These are phyloP conservation scores for Pulicaria dysenterica DNA, from an alignment of 129 eudicot genomes.

Conservation along the genomic window DNA sequence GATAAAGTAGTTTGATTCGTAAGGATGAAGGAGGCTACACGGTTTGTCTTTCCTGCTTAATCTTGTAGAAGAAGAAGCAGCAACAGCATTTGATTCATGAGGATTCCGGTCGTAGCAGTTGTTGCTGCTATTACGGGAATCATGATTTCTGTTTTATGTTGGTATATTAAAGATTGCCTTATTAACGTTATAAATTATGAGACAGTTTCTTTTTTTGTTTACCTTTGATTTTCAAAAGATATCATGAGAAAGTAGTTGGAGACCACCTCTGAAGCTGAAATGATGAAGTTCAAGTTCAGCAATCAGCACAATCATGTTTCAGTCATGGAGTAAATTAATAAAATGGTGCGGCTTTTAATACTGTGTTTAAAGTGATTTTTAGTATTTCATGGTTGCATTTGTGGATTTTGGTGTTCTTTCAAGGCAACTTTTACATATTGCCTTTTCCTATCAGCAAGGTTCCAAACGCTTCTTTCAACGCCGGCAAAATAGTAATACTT, in stretches of 20 bases:
- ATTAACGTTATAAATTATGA: not conserved
- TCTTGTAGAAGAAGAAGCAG: not conserved
- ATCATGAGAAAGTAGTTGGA: not conserved
- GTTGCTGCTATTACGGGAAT: not conserved
- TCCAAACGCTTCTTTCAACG: no score
- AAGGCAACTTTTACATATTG: no score
- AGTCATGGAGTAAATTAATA: no score
- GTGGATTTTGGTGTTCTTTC: no score
- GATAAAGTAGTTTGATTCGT: not conserved
- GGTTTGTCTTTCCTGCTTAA: not conserved
- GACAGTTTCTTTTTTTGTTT: not conserved
- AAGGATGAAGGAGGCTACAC: constrained; percentile 26
- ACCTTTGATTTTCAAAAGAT: not conserved
- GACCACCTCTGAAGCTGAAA: not conserved
- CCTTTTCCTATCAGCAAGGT: no score
- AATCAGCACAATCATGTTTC: no score
- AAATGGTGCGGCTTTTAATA: no score
- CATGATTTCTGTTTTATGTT: not conserved
- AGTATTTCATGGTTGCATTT: no score
- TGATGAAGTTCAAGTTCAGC: not conserved
- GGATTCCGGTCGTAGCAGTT: not conserved
- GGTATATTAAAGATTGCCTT: not conserved
- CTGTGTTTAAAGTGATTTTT: no score
- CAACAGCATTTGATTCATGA: not conserved
- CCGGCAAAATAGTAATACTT: no score